These are phyloP conservation scores for Fusarium decemcellulare DNA, from an alignment of 2,329 filamentous ascomycete genomes.

Conservation along the genomic window DNA sequence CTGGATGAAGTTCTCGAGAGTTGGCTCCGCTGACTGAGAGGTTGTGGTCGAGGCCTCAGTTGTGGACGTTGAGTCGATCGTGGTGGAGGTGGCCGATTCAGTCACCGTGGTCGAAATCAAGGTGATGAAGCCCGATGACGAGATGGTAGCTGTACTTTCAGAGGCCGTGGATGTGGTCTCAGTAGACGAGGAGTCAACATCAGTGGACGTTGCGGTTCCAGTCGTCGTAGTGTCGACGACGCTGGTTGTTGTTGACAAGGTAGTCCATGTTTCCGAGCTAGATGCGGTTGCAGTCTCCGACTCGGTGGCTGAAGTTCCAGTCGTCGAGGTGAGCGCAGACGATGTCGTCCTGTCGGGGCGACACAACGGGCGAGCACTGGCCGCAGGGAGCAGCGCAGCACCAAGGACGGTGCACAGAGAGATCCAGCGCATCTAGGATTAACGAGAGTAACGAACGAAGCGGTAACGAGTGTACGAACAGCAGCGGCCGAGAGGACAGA, in stretches of 20 bases:
- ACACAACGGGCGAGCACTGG: slow-evolving; percentile 14
- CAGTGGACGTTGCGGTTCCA: too few species aligned
- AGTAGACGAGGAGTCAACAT: not conserved
- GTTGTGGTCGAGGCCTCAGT: slow-evolving; percentile 2
- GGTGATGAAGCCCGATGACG: too few species aligned
- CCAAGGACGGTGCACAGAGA: slow-evolving; percentile 26
- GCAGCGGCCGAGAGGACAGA: not conserved
- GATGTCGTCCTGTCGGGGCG: slow-evolving; percentile 10
- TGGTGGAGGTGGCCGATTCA: not conserved
- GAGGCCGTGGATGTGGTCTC: not conserved
- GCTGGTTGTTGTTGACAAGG: not conserved
- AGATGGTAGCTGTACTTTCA: not conserved
- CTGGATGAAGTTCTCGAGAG: not conserved
- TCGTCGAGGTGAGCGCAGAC: not conserved
- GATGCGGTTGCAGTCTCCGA: not conserved
- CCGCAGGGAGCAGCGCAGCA: slow-evolving; percentile 15
- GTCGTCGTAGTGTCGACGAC: not conserved
- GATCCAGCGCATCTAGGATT: slow-evolving; percentile 34
- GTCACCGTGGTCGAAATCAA: not conserved
- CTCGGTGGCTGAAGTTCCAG: not conserved
- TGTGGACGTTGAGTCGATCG: too few species aligned
- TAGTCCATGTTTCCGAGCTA: too few species aligned
- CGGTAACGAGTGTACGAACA: slow-evolving; percentile 1
- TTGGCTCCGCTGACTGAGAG: not conserved
- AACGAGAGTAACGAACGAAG: slow-evolving; percentile 14